Evolutionary conservation across 140 eudicot genomes (phyloP).

Genomic region (Erigeron philadelphicus): DNA sequence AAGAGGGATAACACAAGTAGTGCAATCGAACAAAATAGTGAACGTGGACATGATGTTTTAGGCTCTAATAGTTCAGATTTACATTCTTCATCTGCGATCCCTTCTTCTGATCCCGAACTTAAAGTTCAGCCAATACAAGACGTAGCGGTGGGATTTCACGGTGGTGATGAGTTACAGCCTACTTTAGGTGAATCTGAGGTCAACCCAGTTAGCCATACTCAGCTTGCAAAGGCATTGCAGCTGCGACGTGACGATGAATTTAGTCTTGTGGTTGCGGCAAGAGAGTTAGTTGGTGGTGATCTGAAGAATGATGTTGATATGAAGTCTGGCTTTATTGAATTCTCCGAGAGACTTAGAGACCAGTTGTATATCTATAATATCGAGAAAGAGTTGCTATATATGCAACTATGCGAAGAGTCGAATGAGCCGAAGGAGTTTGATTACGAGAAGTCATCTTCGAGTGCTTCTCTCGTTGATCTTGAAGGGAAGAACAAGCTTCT

Average conservation of each 20-base stretch:
- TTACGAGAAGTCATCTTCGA: conserved; percentile 38
- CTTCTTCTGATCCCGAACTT: conserved; percentile 25
- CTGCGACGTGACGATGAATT: conserved; percentile 54
- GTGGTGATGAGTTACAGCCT: conserved; percentile 26
- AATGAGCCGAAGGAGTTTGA: conserved; percentile 31
- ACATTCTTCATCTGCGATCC: not conserved
- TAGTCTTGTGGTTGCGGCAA: conserved; percentile 43
- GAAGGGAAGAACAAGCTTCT: conserved; percentile 44
- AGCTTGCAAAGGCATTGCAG: conserved; percentile 50
- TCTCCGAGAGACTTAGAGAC: conserved; percentile 46
- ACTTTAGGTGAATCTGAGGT: conserved; percentile 31
- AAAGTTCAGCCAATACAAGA: conserved; percentile 26
- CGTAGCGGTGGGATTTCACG: conserved; percentile 11
- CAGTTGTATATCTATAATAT: conserved; percentile 50
- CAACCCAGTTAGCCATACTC: conserved; percentile 38
- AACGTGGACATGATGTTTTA: conserved; percentile 11
- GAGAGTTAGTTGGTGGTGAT: conserved; percentile 31
- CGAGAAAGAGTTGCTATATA: conserved; percentile 46
- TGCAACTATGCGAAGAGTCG: conserved; percentile 50
- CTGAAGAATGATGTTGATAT: conserved; percentile 19
- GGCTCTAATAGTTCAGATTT: conserved; percentile 11
- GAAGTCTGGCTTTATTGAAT: conserved; percentile 28
- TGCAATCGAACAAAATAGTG: conserved; percentile 31
- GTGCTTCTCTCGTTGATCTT: conserved; percentile 42
- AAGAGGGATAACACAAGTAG: conserved; percentile 27